Percentiles rank a stretch among this genome's conserved stretches.
These are phyloP conservation scores for Boletus barrowsii DNA, from an alignment of 768 basidiomycete genomes.

Conservation along the genomic window DNA sequence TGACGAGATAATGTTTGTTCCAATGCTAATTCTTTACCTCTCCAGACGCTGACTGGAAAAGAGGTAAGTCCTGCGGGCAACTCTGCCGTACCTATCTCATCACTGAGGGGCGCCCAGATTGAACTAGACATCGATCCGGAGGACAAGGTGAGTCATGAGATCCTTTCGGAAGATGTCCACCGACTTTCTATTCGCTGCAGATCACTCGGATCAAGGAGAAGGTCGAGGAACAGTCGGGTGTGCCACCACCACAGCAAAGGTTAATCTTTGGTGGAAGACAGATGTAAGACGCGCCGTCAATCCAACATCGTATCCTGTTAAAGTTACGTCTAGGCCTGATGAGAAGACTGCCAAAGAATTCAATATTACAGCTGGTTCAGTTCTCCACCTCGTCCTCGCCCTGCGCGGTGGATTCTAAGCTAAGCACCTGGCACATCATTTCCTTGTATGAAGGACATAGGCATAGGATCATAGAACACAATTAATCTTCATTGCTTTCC, in stretches of 20 bases:
- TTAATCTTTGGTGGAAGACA: slow-evolving; percentile 92
- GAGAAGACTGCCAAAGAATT: slow-evolving; percentile 87
- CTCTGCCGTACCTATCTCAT: slow-evolving; percentile 3
- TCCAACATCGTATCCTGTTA: not conserved
- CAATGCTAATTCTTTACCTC: not conserved
- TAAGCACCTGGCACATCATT: slow-evolving; percentile 2
- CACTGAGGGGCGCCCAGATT: slow-evolving; percentile 50
- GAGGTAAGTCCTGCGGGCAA: slow-evolving; percentile 55
- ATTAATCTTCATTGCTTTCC: slow-evolving; percentile 23
- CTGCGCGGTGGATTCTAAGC: slow-evolving; percentile 79
- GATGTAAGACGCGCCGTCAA: slow-evolving; percentile 55
- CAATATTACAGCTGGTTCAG: slow-evolving; percentile 80
- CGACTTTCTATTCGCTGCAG: slow-evolving; percentile 39
- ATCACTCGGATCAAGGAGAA: slow-evolving; percentile 94
- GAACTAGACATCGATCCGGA: slow-evolving; percentile 93
- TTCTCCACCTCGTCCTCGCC: slow-evolving; percentile 92
- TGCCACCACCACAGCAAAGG: slow-evolving; percentile 93
- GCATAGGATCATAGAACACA: slow-evolving; percentile 28
- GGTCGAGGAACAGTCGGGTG: slow-evolving; percentile 97
- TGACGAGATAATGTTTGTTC: not conserved
- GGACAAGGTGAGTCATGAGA: slow-evolving; percentile 59
- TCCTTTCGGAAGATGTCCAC: not conserved
- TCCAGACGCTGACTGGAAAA: slow-evolving; percentile 74
- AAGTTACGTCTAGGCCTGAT: slow-evolving; percentile 60
- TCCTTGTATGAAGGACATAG: slow-evolving; percentile 16